Base-by-base conservation (phyloP, 2,329 filamentous ascomycete species). In the Alternaria atra region DNA sequence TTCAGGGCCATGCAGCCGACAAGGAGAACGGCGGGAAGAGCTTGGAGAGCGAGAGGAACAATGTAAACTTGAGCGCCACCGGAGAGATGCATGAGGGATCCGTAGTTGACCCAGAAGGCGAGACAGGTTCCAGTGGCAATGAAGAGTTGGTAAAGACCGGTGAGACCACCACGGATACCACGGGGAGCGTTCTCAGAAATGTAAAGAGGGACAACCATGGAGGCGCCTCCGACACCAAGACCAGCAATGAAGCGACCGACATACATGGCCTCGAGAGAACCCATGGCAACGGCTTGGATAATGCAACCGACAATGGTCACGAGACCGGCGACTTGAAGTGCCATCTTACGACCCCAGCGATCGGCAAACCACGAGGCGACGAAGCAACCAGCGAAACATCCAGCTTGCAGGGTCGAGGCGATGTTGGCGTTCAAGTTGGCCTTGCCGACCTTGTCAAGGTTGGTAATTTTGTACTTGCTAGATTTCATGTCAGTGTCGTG, bases 371-470 rank as follows among this genome's bases (percentile, higher is more conserved):
- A 86, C 34, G 82, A 83, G 6, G 85, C 84, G n/a, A 86, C 63
- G 63, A 91, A 82, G 60, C 87, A 87, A 35, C 89, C 88, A 53
- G 86, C 81, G 74, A 91, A 91, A 63, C 87, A 90, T 52, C 89
- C 89, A 42, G 85, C 89, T 77, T 91, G 89, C 9, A 91, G 83
- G 0, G 87, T 89, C n/a, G 88, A 90, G 29, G 91, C 90, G 59
- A 92, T 89, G 72, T 90, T 91, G 65, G 89, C 87, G 47, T 84
- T 85, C 48, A 90, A 80, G 66, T 88, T 84, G 30, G 85, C 84
- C 37, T 79, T 76, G 4, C 77, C 83, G 3, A 81, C 75, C 30
- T 76, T 72, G 52, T 77, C 75, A 27, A 80, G 71, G 25, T 74
- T 70, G 2, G 80, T 73, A 6, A 89, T 79, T 1, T 83, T 80